phyloP scores from a whole-genome alignment of 371 early-diverging fungal genomes.

The Mucor velutinosus region DNA sequence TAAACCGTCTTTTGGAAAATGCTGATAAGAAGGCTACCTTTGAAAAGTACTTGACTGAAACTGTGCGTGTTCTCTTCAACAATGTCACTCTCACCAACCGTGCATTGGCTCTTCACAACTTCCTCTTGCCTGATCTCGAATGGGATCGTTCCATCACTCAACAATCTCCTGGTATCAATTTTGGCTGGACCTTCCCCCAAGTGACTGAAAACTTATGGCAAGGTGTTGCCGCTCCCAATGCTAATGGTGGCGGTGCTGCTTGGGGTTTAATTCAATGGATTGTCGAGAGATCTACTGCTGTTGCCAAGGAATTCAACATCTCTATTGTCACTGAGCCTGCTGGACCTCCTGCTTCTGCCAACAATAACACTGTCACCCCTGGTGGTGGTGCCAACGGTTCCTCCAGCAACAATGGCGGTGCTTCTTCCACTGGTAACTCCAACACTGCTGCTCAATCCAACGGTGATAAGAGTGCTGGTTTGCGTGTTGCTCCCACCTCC shows the following conservation, averaged over 20 bases:
- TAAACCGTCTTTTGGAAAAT: constrained; percentile 56
- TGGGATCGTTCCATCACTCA: constrained; percentile 58
- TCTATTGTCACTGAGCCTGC: constrained; percentile 39
- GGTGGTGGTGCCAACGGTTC: background rate
- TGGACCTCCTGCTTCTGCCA: constrained; percentile 34
- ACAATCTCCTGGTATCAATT: constrained; percentile 58
- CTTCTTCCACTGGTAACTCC: background rate
- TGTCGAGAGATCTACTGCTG: constrained; percentile 11
- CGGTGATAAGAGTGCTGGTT: constrained; percentile 7
- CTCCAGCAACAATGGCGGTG: background rate
- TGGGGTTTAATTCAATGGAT: constrained; percentile 54
- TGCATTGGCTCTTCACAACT: constrained; percentile 51
- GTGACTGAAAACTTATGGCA: constrained; percentile 45
- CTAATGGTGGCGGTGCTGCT: constrained; percentile 51
- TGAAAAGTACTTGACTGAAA: constrained; percentile 54
- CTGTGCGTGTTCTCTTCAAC: constrained; percentile 55
- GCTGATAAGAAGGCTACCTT: constrained; percentile 37
- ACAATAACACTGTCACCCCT: constrained; percentile 5
- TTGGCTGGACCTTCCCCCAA: constrained; percentile 49
- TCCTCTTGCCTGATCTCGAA: constrained; percentile 51
- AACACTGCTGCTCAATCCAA: constrained; percentile 15
- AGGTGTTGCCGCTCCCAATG: constrained; percentile 34
- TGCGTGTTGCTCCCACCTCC: constrained; percentile 11
- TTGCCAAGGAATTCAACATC: constrained; percentile 49
- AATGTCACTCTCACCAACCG: constrained; percentile 54